A percentile compares a stretch with the other conserved stretches of the same genome.
Conservation (phyloP, 2,329 filamentous ascomycete species). For the Nothophoma quercina region DNA sequence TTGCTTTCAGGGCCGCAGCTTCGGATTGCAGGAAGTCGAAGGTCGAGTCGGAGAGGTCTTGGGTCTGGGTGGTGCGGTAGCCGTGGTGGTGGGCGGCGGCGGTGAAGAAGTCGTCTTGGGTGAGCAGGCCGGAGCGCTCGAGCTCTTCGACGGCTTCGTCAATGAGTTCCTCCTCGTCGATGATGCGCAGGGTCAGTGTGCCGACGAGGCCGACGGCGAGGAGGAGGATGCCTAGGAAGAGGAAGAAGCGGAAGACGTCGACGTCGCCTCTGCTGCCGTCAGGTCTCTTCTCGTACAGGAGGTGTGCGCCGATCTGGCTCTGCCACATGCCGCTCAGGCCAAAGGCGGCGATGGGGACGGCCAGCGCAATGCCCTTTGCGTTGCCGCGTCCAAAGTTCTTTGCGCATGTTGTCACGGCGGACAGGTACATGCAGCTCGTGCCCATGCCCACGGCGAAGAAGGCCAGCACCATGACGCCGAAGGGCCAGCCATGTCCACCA, state of each 20-base stretch:
- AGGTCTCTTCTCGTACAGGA: constrained; percentile 74
- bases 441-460: constrained; percentile 85
- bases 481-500: constrained; percentile 69
- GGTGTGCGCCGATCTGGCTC: constrained; percentile 81
- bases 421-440: constrained; percentile 88
- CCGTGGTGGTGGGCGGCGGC: constrained; percentile 61
- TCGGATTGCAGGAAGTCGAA: constrained; percentile 56
- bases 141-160: constrained; percentile 89
- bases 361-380: constrained; percentile 86
- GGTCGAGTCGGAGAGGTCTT: constrained; percentile 56
- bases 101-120: constrained; percentile 76
- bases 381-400: constrained; percentile 96
- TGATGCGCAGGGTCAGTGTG: constrained; percentile 75
- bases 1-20: constrained; percentile 54
- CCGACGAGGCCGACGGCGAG: constrained; percentile 75
- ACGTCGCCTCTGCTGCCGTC: constrained; percentile 69
- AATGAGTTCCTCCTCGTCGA: constrained; percentile 86
- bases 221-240: constrained; percentile 81
- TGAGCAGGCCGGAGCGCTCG: constrained; percentile 84
- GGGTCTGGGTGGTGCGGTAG: constrained; percentile 69
- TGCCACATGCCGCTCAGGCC: constrained; percentile 96
- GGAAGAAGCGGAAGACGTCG: constrained; percentile 84
- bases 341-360: constrained; percentile 89
- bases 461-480: constrained; percentile 82
- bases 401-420: constrained; percentile 90